phyloP scores from a whole-genome alignment of 164 flowering plant species.

The Sextonia rubra region DNA sequence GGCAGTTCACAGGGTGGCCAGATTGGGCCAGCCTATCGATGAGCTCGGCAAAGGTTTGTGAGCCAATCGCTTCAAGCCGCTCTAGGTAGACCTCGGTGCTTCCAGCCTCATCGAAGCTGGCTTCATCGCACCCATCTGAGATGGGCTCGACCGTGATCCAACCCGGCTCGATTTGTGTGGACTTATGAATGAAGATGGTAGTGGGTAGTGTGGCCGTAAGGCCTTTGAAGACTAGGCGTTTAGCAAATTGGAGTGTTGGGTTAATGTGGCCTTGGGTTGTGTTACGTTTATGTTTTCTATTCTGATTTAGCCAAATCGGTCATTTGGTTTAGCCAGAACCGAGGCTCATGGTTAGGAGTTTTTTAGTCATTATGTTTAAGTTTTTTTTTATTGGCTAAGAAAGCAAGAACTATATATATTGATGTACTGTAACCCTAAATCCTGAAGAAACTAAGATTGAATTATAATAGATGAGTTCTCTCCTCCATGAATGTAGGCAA shows the following conservation, averaged over 20 bases:
- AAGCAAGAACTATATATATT: too few species aligned
- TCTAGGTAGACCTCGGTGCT: slow-evolving; percentile 8
- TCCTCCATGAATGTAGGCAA: too few species aligned
- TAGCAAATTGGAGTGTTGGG: slow-evolving; percentile 19
- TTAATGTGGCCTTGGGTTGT: slow-evolving; percentile 22
- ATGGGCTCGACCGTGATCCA: slow-evolving; percentile 15
- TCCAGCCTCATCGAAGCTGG: slow-evolving; percentile 10
- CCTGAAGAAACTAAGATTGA: too few species aligned
- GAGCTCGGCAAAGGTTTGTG: slow-evolving; percentile 19
- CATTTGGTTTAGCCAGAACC: too few species aligned
- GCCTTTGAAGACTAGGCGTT: slow-evolving; percentile 9
- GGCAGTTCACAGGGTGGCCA: slow-evolving; percentile 11
- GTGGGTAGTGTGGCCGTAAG: slow-evolving; percentile 10
- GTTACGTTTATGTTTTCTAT: too few species aligned
- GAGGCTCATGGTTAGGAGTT: too few species aligned
- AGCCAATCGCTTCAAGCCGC: slow-evolving; percentile 6
- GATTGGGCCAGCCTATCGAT: slow-evolving; percentile 13
- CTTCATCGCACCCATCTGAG: slow-evolving; percentile 32
- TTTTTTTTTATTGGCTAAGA: too few species aligned
- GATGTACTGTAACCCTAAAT: too few species aligned
- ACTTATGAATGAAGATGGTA: slow-evolving; percentile 18
- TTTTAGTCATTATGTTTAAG: too few species aligned
- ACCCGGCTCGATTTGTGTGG: background rate
- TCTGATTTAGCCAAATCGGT: too few species aligned
- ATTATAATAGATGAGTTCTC: too few species aligned